Conservation (phyloP, 139 green algal species). For the Chlamydomonas eustigma region DNA sequence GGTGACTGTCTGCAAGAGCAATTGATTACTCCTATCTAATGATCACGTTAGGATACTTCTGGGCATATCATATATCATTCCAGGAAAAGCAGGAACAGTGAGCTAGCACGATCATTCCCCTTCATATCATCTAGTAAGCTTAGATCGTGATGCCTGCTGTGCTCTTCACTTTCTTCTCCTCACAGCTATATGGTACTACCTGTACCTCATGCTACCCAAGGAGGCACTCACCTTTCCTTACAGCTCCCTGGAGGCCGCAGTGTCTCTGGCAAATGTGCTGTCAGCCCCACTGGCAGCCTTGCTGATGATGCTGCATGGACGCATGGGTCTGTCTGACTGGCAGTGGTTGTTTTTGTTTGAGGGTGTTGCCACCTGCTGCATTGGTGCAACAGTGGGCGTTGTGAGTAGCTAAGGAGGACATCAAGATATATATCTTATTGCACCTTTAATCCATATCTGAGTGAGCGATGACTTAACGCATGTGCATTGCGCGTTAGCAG, state of each 20-base stretch:
- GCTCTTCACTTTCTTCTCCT: too few relatives aligned
- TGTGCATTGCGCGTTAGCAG: too few relatives aligned
- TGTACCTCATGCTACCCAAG: constrained; percentile 18
- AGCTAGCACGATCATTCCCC: too few relatives aligned
- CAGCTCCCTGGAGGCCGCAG: constrained; percentile 35
- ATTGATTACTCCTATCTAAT: background rate
- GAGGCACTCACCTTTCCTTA: constrained; percentile 22
- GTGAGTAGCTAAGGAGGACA: too few relatives aligned
- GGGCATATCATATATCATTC: too few relatives aligned
- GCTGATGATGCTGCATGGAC: constrained; percentile 43
- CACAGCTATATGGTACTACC: constrained; percentile 21
- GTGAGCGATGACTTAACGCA: too few relatives aligned
- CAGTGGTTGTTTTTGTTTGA: constrained; percentile 69
- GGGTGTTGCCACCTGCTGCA: background rate
- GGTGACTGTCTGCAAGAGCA: background rate
- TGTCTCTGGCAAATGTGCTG: constrained; percentile 41
- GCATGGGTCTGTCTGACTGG: constrained; percentile 41
- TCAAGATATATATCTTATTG: too few relatives aligned
- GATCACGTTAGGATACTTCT: too few relatives aligned
- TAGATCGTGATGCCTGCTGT: too few relatives aligned
- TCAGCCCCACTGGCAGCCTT: constrained; percentile 57
- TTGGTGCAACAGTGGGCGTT: background rate
- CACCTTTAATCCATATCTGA: too few relatives aligned
- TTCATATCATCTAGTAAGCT: too few relatives aligned
- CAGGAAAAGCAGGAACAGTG: too few relatives aligned